Evolutionary conservation across 2,329 filamentous ascomycete species (phyloP).

Genomic region (Fonsecaea monophora): DNA sequence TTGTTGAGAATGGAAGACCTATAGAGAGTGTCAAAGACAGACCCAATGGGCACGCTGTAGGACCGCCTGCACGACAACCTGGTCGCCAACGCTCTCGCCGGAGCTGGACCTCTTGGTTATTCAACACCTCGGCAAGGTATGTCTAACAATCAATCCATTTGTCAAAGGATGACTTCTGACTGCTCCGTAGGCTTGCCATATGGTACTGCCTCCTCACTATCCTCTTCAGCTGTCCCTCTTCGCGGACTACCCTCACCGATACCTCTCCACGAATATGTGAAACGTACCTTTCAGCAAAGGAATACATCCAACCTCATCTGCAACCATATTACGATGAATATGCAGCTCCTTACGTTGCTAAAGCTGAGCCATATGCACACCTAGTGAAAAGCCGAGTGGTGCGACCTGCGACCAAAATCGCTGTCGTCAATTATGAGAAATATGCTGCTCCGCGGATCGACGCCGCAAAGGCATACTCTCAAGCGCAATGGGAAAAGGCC

Average conservation of each 20-base stretch:
- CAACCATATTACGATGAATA: conserved; percentile 87
- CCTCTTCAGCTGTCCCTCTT: conserved; percentile 80
- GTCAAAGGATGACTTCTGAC: conserved; percentile 16
- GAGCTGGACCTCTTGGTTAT: conserved; percentile 37
- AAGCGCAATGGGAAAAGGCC: conserved; percentile 77
- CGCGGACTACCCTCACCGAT: conserved; percentile 70
- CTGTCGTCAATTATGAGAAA: conserved; percentile 65
- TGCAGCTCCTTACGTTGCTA: conserved; percentile 79
- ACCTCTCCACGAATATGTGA: conserved; percentile 79
- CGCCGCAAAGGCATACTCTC: conserved; percentile 69
- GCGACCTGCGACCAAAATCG: conserved; percentile 70
- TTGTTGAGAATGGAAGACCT: conserved; percentile 47
- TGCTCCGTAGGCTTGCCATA: conserved; percentile 67
- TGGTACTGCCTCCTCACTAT: conserved; percentile 88
- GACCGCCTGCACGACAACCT: conserved; percentile 12
- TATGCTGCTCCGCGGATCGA: conserved; percentile 77
- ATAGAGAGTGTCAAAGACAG: conserved; percentile 43
- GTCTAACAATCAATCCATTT: conserved; percentile 22
- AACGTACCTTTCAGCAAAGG: conserved; percentile 73
- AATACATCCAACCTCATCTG: conserved; percentile 74
- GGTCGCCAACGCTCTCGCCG: conserved; percentile 22
- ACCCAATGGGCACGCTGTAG: conserved; percentile 35
- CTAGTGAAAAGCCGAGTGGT: conserved; percentile 67
- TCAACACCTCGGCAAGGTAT: conserved; percentile 64
- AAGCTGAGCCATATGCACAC: conserved; percentile 74